A percentile compares a stretch with the other conserved stretches of the same genome.
These are phyloP conservation scores for Polyplosphaeria fusca DNA, from an alignment of 495 filamentous ascomycete species.

Conservation along the genomic window DNA sequence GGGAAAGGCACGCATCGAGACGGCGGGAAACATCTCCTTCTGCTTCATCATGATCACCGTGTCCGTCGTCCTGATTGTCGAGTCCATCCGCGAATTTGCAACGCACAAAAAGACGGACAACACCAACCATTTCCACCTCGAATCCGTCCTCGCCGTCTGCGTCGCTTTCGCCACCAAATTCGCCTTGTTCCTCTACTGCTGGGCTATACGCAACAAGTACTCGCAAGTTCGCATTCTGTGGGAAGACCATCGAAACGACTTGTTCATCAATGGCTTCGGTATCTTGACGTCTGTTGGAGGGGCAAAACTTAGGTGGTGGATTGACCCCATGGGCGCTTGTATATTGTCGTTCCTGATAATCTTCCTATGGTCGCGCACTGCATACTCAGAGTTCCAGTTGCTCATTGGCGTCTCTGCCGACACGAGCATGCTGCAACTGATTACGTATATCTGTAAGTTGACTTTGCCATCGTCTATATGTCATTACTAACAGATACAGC, in stretches of 20 bases:
- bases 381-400: conserved; percentile 84
- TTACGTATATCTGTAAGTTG: conserved; percentile 83
- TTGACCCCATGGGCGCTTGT: conserved; percentile 91
- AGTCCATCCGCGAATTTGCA: conserved; percentile 69
- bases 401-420: conserved; percentile 85
- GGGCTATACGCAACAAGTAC: conserved; percentile 82
- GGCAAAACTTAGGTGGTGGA: conserved; percentile 85
- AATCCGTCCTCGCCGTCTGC: conserved; percentile 83
- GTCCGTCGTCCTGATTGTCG: conserved; percentile 84
- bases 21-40: conserved; percentile 93
- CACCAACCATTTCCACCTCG: conserved; percentile 67
- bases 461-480: not conserved
- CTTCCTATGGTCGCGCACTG: conserved; percentile 75
- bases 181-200: conserved; percentile 84
- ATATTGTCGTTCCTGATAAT: conserved; percentile 74
- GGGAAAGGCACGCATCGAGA: conserved; percentile 93
- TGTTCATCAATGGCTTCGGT: conserved; percentile 68
- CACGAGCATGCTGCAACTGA: conserved; percentile 82
- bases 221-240: conserved; percentile 89
- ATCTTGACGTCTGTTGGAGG: conserved; percentile 84
- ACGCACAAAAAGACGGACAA: conserved; percentile 38
- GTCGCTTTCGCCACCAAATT: conserved; percentile 84
- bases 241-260: conserved; percentile 49
- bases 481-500: conserved; percentile 41
- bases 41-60: conserved; percentile 95